Evolutionary conservation across 331 rosid genomes (phyloP).

Genomic region (Phaseolus coccineus): DNA sequence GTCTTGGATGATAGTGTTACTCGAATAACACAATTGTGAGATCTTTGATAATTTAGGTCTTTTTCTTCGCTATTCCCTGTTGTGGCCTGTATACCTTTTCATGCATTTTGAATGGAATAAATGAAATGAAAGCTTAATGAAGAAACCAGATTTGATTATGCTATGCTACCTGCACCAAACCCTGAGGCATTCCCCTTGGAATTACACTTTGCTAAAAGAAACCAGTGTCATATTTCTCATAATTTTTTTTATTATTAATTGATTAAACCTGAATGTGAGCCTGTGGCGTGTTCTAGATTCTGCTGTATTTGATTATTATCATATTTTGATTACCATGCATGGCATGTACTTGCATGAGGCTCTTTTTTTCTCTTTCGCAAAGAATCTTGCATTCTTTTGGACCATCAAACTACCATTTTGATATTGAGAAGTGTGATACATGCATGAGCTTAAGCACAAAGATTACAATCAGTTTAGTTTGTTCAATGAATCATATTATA

Average conservation of each 20-base stretch:
- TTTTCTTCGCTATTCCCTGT: slow-evolving; percentile 18
- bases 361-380: not conserved
- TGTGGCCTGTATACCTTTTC: not conserved
- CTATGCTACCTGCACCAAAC: slow-evolving; percentile 21
- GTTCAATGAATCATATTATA: not conserved
- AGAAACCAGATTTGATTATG: slow-evolving; percentile 14
- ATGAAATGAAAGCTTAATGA: not conserved
- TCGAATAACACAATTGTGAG: not conserved
- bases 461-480: slow-evolving; percentile 11
- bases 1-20: not conserved
- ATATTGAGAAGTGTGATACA: slow-evolving; percentile 13
- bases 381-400: slow-evolving; percentile 19
- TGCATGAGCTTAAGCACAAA: slow-evolving; percentile 27
- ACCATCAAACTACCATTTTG: not conserved
- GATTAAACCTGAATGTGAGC: slow-evolving; percentile 14
- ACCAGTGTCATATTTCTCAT: not conserved
- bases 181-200: not conserved
- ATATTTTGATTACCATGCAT: not conserved
- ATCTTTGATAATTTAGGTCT: slow-evolving; percentile 10
- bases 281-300: slow-evolving; percentile 9
- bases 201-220: not conserved
- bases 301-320: not conserved
- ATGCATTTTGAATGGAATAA: not conserved
- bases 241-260: not conserved
- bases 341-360: slow-evolving; percentile 30